Evolutionary conservation across 208 protist genomes (phyloP), one percentile per base, ranked within the genome.

Genomic region (Leishmania tarentolae): DNA sequence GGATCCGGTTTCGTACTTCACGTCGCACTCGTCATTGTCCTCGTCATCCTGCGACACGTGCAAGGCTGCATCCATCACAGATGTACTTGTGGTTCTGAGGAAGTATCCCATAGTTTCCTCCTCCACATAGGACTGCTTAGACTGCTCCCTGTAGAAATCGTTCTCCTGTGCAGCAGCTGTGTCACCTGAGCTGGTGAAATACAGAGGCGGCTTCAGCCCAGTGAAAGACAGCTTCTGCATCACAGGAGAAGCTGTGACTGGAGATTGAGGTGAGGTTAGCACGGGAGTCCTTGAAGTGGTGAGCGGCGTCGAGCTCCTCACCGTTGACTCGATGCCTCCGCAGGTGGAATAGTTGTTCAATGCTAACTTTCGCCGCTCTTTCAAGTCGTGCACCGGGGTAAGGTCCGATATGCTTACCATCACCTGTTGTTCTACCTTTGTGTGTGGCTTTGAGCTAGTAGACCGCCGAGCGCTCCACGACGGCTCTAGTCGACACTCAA

Each of bases 181-280:
- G 79, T 90, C 87, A 42, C 86, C 88, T 31, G 78, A 88, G 66
- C 84, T 87, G 42, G 86, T 79, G 63, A 84, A 92, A 76, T 92
- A 92, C 68, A 86, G 76, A 47, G 90, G 83, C 13, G 85, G 88
- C 61, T 72, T 83, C 77, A 90, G 63, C 35, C 78, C 71, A 15
- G 81, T 78, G 46, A 93, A 75, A 21, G 80, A 71, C 46, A 92
- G 86, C 72, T 63, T 69, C 40, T 84, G 85, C 44, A 90, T 75
- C 56, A 85, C 61, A 57, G 81, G 81, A 40, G 56, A 46, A 19
- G 40, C 47, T 31, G 79, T 15, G 28, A 76, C 61, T 11, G 76
- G n/a, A 24, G 63, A 72, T 17, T 19, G 40, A 3, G 79, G 31
- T 31, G 66, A 9, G 21, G 76, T 8, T 3, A 66, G 8, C 19